Evolutionary conservation across 1,284 basidiomycete species (phyloP).

Genomic region (Afroboletus lepidellus): DNA sequence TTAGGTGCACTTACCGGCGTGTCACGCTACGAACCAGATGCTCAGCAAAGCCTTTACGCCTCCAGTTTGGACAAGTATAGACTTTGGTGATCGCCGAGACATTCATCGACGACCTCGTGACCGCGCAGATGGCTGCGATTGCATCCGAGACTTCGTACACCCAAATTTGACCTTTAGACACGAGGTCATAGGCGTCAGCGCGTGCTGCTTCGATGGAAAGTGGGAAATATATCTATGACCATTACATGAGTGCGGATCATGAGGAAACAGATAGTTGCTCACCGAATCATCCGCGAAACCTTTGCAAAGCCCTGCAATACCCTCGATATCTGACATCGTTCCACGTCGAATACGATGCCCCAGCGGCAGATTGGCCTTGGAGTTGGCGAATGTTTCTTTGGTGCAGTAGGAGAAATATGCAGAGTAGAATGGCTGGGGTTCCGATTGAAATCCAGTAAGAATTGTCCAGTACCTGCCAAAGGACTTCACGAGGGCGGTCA

Average conservation of each 20-base stretch:
- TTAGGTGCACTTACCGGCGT: constrained; percentile 31
- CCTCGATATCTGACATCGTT: constrained; percentile 39
- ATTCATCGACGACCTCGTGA: constrained; percentile 41
- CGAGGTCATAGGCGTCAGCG: constrained; percentile 51
- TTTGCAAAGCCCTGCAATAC: constrained; percentile 51
- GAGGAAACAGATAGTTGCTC: constrained; percentile 25
- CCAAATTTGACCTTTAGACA: constrained; percentile 59
- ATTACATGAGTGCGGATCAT: constrained; percentile 4
- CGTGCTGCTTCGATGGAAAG: constrained; percentile 43
- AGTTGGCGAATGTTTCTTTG: constrained; percentile 37
- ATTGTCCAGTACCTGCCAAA: constrained; percentile 56
- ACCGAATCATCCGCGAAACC: constrained; percentile 62
- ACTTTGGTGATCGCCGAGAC: constrained; percentile 53
- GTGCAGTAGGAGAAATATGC: constrained; percentile 61
- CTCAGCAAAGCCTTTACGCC: constrained; percentile 46
- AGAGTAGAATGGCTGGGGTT: constrained; percentile 56
- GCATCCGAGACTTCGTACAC: constrained; percentile 46
- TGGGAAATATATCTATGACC: constrained; percentile 53
- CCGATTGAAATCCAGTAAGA: constrained; percentile 45
- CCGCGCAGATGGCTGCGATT: constrained; percentile 64
- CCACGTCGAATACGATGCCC: constrained; percentile 41
- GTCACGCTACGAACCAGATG: constrained; percentile 44
- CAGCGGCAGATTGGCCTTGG: constrained; percentile 36
- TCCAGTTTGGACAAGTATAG: constrained; percentile 43
- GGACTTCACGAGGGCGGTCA: constrained; percentile 42